Conservation (phyloP, 2,329 filamentous ascomycete genomes). For the Trichoderma atrobrunneum region DNA sequence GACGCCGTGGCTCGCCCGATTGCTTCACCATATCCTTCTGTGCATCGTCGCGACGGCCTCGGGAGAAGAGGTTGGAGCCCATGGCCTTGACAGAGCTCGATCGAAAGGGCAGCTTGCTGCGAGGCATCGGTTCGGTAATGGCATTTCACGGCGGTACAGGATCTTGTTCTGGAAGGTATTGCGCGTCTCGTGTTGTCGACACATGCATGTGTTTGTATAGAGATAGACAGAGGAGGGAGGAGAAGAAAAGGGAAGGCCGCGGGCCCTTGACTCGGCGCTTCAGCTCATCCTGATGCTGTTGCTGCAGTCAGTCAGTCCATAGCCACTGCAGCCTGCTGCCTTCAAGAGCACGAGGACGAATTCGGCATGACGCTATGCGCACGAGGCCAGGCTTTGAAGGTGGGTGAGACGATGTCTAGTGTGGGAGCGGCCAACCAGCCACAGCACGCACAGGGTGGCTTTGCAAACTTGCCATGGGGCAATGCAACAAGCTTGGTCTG, state of each 20-base stretch:
- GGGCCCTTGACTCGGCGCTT: neutral
- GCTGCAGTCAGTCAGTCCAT: neutral
- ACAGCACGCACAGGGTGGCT: conserved; percentile 6
- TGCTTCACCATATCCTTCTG: neutral
- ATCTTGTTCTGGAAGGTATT: neutral
- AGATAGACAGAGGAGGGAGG: neutral
- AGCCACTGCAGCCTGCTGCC: conserved; percentile 16
- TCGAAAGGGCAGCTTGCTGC: conserved; percentile 19
- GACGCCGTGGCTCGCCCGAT: conserved; percentile 10
- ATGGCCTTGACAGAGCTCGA: conserved; percentile 21
- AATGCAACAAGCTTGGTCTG: neutral
- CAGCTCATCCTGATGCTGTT: conserved; percentile 1
- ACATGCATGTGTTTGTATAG: neutral
- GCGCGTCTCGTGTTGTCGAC: neutral
- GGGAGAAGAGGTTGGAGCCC: conserved; percentile 19
- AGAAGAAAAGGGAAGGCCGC: neutral
- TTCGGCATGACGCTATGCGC: conserved; percentile 20
- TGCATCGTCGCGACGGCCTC: conserved; percentile 2
- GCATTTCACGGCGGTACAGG: neutral
- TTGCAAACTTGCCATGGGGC: neutral
- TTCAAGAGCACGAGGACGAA: conserved; percentile 20
- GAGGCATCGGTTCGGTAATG: conserved; percentile 13
- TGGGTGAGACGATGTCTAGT: conserved; percentile 16
- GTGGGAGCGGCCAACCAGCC: conserved; percentile 15
- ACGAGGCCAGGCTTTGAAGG: conserved; percentile 17